Conservation (phyloP, 495 filamentous ascomycete species). For the Penicillium macrosclerotiorum region DNA sequence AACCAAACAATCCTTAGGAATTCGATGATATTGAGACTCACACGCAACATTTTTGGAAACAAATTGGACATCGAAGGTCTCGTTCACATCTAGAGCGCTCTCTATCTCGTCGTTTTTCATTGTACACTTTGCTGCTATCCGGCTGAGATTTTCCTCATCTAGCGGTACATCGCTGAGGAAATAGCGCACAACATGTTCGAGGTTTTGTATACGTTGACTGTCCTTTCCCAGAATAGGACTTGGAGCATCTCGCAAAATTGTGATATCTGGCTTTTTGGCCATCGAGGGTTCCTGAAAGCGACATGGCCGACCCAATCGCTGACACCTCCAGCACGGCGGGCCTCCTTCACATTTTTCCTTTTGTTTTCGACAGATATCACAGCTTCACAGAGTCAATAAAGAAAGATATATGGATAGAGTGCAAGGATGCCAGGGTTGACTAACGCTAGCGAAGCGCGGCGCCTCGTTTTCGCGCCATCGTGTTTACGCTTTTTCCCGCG, state of each 20-base stretch:
- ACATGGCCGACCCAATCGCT: conserved; percentile 42
- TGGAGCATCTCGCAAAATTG: conserved; percentile 20
- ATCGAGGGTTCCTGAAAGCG: conserved; percentile 34
- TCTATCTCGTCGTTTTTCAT: conserved; percentile 3
- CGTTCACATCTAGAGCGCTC: conserved; percentile 9
- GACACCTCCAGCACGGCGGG: conserved; percentile 43
- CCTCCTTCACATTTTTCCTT: conserved; percentile 50
- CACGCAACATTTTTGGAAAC: conserved; percentile 43
- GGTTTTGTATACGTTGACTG: conserved; percentile 4
- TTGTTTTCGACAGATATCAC: conserved; percentile 42
- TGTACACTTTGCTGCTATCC: conserved; percentile 11
- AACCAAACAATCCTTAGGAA: neutral
- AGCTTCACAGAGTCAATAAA: conserved; percentile 19
- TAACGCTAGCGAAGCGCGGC: conserved; percentile 12
- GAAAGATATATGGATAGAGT: neutral
- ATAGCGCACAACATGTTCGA: conserved; percentile 16
- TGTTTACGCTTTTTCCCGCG: conserved; percentile 12
- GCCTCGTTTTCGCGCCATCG: conserved; percentile 1
- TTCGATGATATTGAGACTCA: conserved; percentile 11
- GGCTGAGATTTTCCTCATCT: conserved; percentile 13
- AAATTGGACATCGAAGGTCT: conserved; percentile 38
- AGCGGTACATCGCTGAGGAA: conserved; percentile 19
- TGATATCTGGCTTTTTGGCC: conserved; percentile 23
- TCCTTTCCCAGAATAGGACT: neutral
- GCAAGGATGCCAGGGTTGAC: neutral